Base-by-base conservation (phyloP, 805 yeast genomes). In the Wickerhamomyces pijperi region DNA sequence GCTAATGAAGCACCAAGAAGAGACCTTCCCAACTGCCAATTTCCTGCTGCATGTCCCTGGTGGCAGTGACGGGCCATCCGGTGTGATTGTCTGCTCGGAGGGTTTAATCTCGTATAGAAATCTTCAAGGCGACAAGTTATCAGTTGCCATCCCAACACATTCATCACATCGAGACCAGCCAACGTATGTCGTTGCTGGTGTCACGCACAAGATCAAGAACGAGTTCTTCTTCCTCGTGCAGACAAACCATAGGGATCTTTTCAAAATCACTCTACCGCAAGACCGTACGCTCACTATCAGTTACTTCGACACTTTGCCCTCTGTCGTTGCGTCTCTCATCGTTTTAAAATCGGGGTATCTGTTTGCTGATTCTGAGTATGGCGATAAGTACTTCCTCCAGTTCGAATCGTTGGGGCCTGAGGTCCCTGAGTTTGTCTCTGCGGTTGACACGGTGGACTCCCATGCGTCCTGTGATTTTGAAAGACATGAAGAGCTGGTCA, bases 281-380 rank as follows among this genome's bases (percentile, higher is more conserved):
- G 68, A 70, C 36, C 63, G 58, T 12, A 58, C 58, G 2, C 51
- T 81, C 9, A 53, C 63, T n/a, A 65, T 82, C 13, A 64, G 73
- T 14, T 87, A 82, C 50, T 88, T 90, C 57, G 96, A 84, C 52
- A 70, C 94, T 0, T 67, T 84, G 28, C 82, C 87, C 2, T 4
- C 19, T 17, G 55, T 69, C 1, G 70, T 82, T 19, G 63, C 65
- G 17, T 54, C 68, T 5, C 48, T 90, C 12, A 63, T 68, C 32
- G 74, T 90, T 33, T 67, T 87, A 45, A 79, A 72, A 46, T 70
- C 82, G 6, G 98, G 97, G 0, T 82, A 76, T 46, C 49, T 90
- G 29, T 83, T 75, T 54, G 82, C 80, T 1, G 77, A 78, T 44
- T 62, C 76, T 8, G 79, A 79, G 41, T 56, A 64, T 41, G 76